Evolutionary conservation across 23 red algal species (phyloP).

Genomic region (Gracilariopsis chorda): DNA sequence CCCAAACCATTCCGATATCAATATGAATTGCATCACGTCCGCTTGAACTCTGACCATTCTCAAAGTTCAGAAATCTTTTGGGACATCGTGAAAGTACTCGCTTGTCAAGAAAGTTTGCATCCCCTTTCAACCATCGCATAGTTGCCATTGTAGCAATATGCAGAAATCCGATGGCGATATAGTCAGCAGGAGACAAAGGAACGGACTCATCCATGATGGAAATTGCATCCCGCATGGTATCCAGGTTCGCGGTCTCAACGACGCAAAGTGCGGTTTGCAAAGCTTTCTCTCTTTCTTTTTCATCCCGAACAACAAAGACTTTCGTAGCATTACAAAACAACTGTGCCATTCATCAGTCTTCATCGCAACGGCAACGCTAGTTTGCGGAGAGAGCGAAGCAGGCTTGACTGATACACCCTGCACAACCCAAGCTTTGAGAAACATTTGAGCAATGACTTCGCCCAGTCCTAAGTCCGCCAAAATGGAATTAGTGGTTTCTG

Average conservation of each 20-base stretch:
- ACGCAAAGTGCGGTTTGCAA: conserved; percentile 5
- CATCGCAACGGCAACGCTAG: conserved; percentile 6
- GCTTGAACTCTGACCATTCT: not conserved
- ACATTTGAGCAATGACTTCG: not conserved
- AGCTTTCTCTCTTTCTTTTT: not conserved
- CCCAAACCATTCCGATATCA: conserved; percentile 50
- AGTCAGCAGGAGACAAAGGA: conserved; percentile 7
- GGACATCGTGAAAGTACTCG: conserved; percentile 32
- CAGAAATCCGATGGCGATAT: conserved; percentile 24
- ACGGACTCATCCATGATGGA: conserved; percentile 26
- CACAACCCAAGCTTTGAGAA: not conserved
- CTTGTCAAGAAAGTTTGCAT: not conserved
- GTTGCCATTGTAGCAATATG: conserved; percentile 11
- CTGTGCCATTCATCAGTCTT: conserved; percentile 4
- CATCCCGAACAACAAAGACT: conserved; percentile 41
- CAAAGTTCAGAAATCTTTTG: not conserved
- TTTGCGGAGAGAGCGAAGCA: not conserved
- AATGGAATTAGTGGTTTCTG: not conserved
- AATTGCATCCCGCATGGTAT: not conserved
- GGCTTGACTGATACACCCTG: not conserved
- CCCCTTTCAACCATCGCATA: not conserved
- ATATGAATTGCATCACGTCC: not conserved
- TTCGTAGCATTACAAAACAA: conserved; percentile 30
- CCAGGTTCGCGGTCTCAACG: not conserved
- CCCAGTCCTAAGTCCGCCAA: not conserved